Evolutionary conservation across 306 rosid species (phyloP), one percentile per base, ranked within the genome.

Genomic region (Carpinus viminea): DNA sequence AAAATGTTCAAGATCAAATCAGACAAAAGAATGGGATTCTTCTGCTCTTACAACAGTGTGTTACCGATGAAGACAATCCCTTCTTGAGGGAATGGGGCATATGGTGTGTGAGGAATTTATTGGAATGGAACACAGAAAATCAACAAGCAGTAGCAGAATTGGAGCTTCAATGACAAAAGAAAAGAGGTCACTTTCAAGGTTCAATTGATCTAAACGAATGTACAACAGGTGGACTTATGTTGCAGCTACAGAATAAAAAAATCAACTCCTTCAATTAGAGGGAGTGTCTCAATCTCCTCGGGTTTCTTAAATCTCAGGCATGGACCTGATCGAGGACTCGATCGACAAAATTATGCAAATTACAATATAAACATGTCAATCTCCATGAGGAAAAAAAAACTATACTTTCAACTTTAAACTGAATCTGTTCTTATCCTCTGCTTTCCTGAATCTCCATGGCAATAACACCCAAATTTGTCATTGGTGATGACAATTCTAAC

Each of bases 81-180:
- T 95, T 80, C 83, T 62, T 91, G 77, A 95, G 97, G 85, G 98
- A 95, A 81, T 91, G 98, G 93, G 96, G 94, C 56, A 84, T 90
- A 82, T 93, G 97, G 92, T 83, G 79, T 26, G 85, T 87, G 70
- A 92, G 97, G 88, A 91, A 92, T 78, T 61, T 92, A 83, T 79
- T 95, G 75, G 93, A 91, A 81, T 89, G 86, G 6, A 92, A 90
- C 57, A 74, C 81, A 70, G 97, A 94, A 84, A 92, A 95, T 70
- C 87, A 89, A 77, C 87, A 21, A 84, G 86, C 76, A 10, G 94
- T 95, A 78, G 77, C 92, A 65, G 92, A 93, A 76, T 79, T 90
- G 82, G 89, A 91, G 88, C 77, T 91, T 26, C 5, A 26, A 26
- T 4, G 18, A 1, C 8, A 11, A 60, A 12, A 60, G 18, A n/a